Conservation (phyloP, 345 rosid genomes). For the Viola odorata region DNA sequence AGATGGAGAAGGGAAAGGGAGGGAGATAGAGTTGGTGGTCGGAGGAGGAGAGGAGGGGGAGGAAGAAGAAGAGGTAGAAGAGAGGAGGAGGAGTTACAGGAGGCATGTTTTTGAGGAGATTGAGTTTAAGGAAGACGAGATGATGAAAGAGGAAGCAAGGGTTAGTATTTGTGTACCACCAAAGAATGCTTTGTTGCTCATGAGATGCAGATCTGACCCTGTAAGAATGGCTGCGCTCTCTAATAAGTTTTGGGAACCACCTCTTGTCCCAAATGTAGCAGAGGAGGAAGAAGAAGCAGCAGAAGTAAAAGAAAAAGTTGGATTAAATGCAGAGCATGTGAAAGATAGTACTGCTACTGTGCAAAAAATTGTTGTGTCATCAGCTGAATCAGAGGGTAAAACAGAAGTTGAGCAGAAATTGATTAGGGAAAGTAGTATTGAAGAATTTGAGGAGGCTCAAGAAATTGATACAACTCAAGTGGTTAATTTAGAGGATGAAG, state of each 20-base stretch:
- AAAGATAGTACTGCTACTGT: conserved; percentile 8
- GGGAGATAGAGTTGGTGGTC: conserved; percentile 71
- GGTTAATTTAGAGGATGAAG: conserved; percentile 15
- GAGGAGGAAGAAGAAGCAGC: conserved; percentile 18
- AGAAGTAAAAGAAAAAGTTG: conserved; percentile 6
- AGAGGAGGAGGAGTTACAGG: conserved; percentile 49
- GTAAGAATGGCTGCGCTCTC: conserved; percentile 86
- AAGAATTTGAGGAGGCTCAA: conserved; percentile 17
- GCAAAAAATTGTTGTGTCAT: neutral
- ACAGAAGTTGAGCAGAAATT: conserved; percentile 19
- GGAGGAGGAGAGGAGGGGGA: conserved; percentile 45
- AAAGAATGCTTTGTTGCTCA: conserved; percentile 75
- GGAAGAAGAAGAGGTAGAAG: conserved; percentile 21
- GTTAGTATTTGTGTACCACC: conserved; percentile 70
- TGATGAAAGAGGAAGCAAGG: conserved; percentile 35
- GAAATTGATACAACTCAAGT: conserved; percentile 8
- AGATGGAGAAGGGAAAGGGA: conserved; percentile 54
- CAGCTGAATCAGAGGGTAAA: neutral
- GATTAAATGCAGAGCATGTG: conserved; percentile 9
- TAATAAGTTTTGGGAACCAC: conserved; percentile 62
- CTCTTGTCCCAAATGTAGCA: conserved; percentile 25
- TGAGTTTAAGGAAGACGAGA: conserved; percentile 41
- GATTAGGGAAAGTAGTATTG: conserved; percentile 27
- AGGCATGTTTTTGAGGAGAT: conserved; percentile 71
- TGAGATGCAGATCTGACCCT: conserved; percentile 97